Evolutionary conservation across 2,329 filamentous ascomycete genomes (phyloP).

Genomic region (Colletotrichum plurivorum): DNA sequence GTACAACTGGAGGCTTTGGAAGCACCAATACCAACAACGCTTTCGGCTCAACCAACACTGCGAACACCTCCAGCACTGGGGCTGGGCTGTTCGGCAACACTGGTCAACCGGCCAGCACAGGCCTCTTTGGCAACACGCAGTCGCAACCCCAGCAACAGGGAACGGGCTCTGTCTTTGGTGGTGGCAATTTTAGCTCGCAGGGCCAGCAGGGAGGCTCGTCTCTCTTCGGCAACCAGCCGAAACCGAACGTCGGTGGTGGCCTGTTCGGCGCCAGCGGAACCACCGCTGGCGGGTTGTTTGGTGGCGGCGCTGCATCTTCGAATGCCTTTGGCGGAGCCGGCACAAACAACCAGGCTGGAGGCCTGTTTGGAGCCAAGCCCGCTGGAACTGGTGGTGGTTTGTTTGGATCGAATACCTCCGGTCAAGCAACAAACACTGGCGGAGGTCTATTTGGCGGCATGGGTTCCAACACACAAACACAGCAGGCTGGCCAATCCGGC

Average conservation of each 20-base stretch:
- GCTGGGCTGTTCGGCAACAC: slow-evolving; percentile 63
- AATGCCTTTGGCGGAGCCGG: slow-evolving; percentile 62
- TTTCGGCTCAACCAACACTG: slow-evolving; percentile 55
- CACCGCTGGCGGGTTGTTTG: slow-evolving; percentile 58
- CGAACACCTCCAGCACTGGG: slow-evolving; percentile 38
- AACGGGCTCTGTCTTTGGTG: slow-evolving; percentile 46
- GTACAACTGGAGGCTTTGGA: slow-evolving; percentile 45
- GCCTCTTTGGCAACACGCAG: slow-evolving; percentile 55
- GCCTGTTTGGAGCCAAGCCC: slow-evolving; percentile 60
- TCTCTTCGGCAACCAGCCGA: slow-evolving; percentile 46
- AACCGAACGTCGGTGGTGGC: slow-evolving; percentile 39
- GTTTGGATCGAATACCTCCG: slow-evolving; percentile 56
- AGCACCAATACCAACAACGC: slow-evolving; percentile 54
- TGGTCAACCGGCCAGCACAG: slow-evolving; percentile 49
- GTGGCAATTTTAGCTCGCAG: slow-evolving; percentile 45
- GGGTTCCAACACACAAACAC: slow-evolving; percentile 48
- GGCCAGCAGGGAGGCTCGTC: slow-evolving; percentile 43
- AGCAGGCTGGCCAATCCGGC: slow-evolving; percentile 55
- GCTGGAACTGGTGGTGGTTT: slow-evolving; percentile 59
- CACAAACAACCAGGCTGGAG: slow-evolving; percentile 48
- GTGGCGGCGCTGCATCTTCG: slow-evolving; percentile 53
- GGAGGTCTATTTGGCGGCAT: slow-evolving; percentile 67
- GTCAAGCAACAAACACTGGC: slow-evolving; percentile 47
- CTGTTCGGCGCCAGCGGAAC: slow-evolving; percentile 43
- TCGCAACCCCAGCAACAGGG: slow-evolving; percentile 43